Base-by-base conservation (phyloP, 345 rosid species). In the Atalantia buxifolia region DNA sequence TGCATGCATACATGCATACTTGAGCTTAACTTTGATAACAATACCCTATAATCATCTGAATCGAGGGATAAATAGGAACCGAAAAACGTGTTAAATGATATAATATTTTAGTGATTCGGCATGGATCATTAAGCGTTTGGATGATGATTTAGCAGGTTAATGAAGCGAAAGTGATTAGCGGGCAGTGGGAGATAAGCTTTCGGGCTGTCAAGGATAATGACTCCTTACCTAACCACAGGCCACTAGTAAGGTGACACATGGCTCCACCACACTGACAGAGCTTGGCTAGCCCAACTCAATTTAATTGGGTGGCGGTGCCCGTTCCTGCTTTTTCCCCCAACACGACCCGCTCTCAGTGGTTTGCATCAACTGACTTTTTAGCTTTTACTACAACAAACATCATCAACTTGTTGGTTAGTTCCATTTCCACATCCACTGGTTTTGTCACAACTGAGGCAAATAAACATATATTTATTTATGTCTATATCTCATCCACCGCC, bases 231-330 rank as follows among this genome's bases (percentile, higher is more conserved):
- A 84, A 84, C 78, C 42, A 5, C 31, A 6, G 74, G 75, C 68
- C 81, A 61, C 9, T 25, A 25, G 61, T 45, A 78, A 22, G 45
- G 42, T 18, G 77, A 72, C 74, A 62, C 13, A 16, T 53, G 86
- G 84, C 84, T 78, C 86, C 86, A 81, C 84, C 78, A 63, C 82
- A 71, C 76, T 75, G 84, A 80, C 82, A 76, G 38, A 71, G 59
- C 27, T 22, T 6, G 2, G 27, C 79, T 45, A 45, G 18, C 50
- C 50, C 50, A 3, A 12, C 3, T 12, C 80, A 67, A 48, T 22
- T 7, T 71, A 45, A 70, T 70, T 80, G 76, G 81, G 9, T 42
- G 77, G 53, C 21, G 77, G 42, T 45, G 50, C 50, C 66, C 59
- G 4, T 6, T 13, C 66, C 63, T 6, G 70, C 63, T 10, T 77